Evolutionary conservation across 495 filamentous ascomycete genomes (phyloP), one percentile per base, ranked within the genome.

Genomic region (Tetracladium marchalianum): DNA sequence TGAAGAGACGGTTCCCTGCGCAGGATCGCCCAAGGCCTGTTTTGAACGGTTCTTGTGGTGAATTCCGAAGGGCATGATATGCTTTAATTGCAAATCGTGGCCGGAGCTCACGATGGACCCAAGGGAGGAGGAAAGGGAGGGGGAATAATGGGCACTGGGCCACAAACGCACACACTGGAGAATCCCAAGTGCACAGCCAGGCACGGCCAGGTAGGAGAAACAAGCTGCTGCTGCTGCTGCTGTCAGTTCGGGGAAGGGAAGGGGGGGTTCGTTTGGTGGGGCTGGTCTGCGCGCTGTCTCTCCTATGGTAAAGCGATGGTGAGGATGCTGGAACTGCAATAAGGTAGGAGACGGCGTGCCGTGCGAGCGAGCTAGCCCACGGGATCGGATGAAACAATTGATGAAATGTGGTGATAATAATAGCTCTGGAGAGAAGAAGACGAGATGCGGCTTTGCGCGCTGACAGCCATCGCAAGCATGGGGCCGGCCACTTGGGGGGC

Each of bases 41-140:
- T 59, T 60, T 41, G 60, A 61, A 42, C 58, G 55, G 53, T 61
- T 63, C 44, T 46, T 59, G 35, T 61, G 58, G 43, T 46, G 35
- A 38, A 50, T 34, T 55, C 45, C 46, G 43, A 55, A 52, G 46
- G 57, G 57, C 57, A 60, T 60, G 55, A 44, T 27, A 27, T 27
- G 22, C 22, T 27, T 27, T 34, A 22, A 44, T 36, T 27, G 19
- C 41, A 13, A 36, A 37, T 50, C 48, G 49, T 44, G 44, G 43
- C 47, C 49, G 52, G 27, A 58, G 56, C 53, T 52, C 53, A 54
- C 50, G 52, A 53, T 48, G 27, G 49, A 55, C 17, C 38, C 39
- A n/a, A 46, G 18, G 13, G 16, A 5, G 43, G 31, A 5, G 31
- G 9, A 24, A 32, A 12, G 13, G 36, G 42, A 18, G 24, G 24